Percentiles rank a stretch among this genome's conserved stretches.
Evolutionary conservation across 306 rosid genomes (phyloP).

Genomic region (Vigna angularis): DNA sequence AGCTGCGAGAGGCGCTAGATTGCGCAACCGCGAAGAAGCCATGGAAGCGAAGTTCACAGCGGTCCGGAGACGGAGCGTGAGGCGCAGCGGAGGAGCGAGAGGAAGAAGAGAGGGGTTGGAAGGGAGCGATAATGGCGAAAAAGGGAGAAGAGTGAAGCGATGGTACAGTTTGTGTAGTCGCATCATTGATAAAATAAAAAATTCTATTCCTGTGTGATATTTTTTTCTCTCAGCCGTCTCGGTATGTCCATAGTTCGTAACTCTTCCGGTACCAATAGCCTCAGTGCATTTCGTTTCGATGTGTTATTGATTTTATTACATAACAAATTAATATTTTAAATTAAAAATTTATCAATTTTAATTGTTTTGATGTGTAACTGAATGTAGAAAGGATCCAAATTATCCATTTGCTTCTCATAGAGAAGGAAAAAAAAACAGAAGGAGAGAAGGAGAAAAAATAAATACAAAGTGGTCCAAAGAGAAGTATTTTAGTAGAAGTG

Average conservation of each 20-base stretch:
- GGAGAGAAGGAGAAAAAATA: too few species aligned
- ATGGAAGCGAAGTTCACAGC: slow-evolving; percentile 50
- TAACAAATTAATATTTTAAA: too few species aligned
- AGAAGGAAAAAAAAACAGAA: too few species aligned
- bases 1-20: slow-evolving; percentile 61
- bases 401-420: too few species aligned
- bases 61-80: slow-evolving; percentile 41
- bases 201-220: slow-evolving; percentile 34
- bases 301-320: background rate
- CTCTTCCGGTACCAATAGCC: too few species aligned
- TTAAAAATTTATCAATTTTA: too few species aligned
- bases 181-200: slow-evolving; percentile 43
- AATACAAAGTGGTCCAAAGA: too few species aligned
- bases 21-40: slow-evolving; percentile 59
- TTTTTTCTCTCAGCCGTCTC: background rate
- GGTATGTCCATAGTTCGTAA: background rate
- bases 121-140: slow-evolving; percentile 45
- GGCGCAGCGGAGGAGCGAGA: slow-evolving; percentile 44
- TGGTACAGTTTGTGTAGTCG: slow-evolving; percentile 65
- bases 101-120: slow-evolving; percentile 50
- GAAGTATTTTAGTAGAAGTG: too few species aligned
- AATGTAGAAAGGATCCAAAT: too few species aligned
- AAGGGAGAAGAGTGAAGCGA: slow-evolving; percentile 60
- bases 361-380: too few species aligned
- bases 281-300: too few species aligned